These are phyloP conservation scores for Kurtzmaniella natalensis DNA, from an alignment of 1,139 yeast genomes.

Conservation along the genomic window DNA sequence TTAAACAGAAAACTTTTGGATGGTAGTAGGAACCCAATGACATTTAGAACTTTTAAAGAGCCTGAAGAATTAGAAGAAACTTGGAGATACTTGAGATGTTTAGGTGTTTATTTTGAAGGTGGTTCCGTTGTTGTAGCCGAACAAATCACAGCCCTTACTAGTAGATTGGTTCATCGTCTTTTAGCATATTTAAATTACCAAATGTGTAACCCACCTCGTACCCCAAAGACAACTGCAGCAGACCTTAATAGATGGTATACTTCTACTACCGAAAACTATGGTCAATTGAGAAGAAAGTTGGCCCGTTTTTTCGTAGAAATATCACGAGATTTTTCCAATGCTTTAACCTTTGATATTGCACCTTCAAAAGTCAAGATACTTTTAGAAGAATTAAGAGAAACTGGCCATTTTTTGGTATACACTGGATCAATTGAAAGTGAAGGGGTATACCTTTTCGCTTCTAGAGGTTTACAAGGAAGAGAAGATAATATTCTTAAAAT, in stretches of 20 bases:
- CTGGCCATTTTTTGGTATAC: constrained; percentile 76
- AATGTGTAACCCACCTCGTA: constrained; percentile 53
- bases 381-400: constrained; percentile 52
- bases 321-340: constrained; percentile 70
- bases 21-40: constrained; percentile 58
- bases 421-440: constrained; percentile 70
- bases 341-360: constrained; percentile 61
- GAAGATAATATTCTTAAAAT: constrained; percentile 40
- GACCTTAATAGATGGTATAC: constrained; percentile 79
- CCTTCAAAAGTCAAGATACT: constrained; percentile 44
- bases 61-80: constrained; percentile 83
- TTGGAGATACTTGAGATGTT: constrained; percentile 69
- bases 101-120: constrained; percentile 74
- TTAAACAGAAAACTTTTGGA: constrained; percentile 75
- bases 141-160: constrained; percentile 63
- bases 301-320: constrained; percentile 71
- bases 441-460: constrained; percentile 73
- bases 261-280: constrained; percentile 79
- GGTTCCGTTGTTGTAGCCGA: constrained; percentile 82
- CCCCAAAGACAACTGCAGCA: constrained; percentile 32
- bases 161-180: constrained; percentile 65
- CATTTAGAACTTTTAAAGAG: constrained; percentile 83
- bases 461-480: constrained; percentile 48
- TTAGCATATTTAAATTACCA: constrained; percentile 71
- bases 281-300: constrained; percentile 79